These are phyloP conservation scores for Wickerhamomyces chaumierensis DNA, from an alignment of 805 yeast species.

Conservation along the genomic window DNA sequence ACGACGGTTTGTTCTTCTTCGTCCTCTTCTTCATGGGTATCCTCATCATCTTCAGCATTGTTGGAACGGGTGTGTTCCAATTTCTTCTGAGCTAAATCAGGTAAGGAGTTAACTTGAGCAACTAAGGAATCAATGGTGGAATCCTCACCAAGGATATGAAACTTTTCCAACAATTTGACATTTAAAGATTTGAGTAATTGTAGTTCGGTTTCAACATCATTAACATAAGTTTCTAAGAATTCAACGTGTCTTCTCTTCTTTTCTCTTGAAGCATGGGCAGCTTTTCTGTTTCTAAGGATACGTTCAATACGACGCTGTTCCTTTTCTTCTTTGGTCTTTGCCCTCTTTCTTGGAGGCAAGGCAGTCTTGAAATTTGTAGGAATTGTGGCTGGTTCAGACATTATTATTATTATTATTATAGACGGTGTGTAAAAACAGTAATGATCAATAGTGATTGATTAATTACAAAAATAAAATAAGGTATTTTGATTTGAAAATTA, in stretches of 20 bases:
- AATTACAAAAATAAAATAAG: too few relatives aligned
- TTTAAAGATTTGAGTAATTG: conserved; percentile 9
- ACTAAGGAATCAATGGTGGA: conserved; percentile 9
- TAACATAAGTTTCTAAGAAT: conserved; percentile 43
- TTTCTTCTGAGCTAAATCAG: conserved; percentile 14
- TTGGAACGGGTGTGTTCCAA: conserved; percentile 12
- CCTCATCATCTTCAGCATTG: conserved; percentile 7
- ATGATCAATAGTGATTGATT: too few relatives aligned
- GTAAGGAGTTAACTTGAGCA: conserved; percentile 7
- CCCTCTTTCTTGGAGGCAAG: conserved; percentile 91
- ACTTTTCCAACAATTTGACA: conserved; percentile 4
- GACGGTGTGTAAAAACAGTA: too few relatives aligned
- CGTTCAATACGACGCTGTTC: conserved; percentile 94
- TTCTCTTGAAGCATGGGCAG: conserved; percentile 96
- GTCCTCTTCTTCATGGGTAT: conserved; percentile 4
- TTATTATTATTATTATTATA: too few relatives aligned
- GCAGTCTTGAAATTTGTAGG: conserved; percentile 32
- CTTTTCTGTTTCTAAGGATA: conserved; percentile 85
- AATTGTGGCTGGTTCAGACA: conserved; percentile 8
- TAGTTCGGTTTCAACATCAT: conserved; percentile 17
- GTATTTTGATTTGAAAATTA: too few relatives aligned
- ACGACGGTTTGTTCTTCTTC: conserved; percentile 1
- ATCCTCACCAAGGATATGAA: conserved; percentile 12
- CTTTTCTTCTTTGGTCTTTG: conserved; percentile 92
- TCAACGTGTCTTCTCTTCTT: conserved; percentile 91